Evolutionary conservation across 148 eudicot genomes (phyloP), one percentile per base, ranked within the genome.

Genomic region (Persicaria maculosa): DNA sequence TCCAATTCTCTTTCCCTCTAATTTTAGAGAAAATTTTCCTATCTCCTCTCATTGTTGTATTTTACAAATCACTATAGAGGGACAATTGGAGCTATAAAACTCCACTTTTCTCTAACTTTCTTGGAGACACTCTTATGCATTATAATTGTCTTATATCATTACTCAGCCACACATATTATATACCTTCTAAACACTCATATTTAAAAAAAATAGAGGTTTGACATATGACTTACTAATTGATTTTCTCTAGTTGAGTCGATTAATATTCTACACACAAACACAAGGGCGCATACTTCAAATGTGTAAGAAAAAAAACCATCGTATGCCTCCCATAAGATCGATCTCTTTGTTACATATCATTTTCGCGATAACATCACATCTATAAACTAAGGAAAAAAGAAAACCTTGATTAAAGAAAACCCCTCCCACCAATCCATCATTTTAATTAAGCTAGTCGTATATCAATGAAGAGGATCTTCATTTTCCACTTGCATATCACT

Each of bases 391-490:
- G 44, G 4, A 57, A 59, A 17, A 57, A 62, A 31, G 9, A 62
- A 16, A 31, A 10, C 25, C 44, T 10, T 62, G 2, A 48, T 48
- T 9, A 10, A 11, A 25, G 11, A 5, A 62, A 10, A 25, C 15
- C 52, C 40, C 40, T 31, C 40, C 40, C 52, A 48, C 52, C 52
- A 48, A 48, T 48, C 44, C 68, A 62, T 44, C 68, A 25, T 25
- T 25, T 31, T 25, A 62, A 62, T 31, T 62, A 3, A 31, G 15
- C 68, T 31, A 11, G 7, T 10, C 31, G 58, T n/a, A 54, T 2
- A 59, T 59, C 40, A 59, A 59, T 59, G 65, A 9, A 59, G 65
- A 19, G 20, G 65, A 59, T 59, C 12, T 59, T 57, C 67, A 59
- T 25, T 14, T 16, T 4, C 19, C 40, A 31, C 12, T n/a, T 17